Base-by-base conservation (phyloP, 169 alveolate genomes). In the Theileria parva region DNA sequence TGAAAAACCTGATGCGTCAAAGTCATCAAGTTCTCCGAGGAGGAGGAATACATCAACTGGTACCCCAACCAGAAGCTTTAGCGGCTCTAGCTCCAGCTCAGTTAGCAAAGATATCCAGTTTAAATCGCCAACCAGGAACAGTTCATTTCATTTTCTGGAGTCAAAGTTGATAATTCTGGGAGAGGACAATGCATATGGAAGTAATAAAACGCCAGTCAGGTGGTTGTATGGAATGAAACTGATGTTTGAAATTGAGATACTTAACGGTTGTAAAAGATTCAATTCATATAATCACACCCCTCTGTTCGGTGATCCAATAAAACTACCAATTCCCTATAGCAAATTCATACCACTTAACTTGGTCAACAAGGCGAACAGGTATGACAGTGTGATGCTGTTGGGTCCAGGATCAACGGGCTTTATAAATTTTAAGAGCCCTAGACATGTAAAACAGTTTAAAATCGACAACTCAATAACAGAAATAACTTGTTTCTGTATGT, bases 181-280 rank as follows among this genome's bases (percentile, higher is more conserved):
- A 55, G 61, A 27, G 28, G 75, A 79, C 5, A 68, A 28, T 23
- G 25, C 21, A 37, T 61, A 19, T 11, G 65, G 30, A 7, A 15
- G 23, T 34, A 77, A 71, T 34, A 57, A 23, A 6, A 27, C 9
- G 7, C 69, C 86, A 0, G 80, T 39, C 51, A 25, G 73, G 12
- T 83, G 89, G 86, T 59, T 72, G 50, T 83, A 67, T 32, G 89
- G 89, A 30, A 67, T 83, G 48, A 69, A 78, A 27, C 75, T 83
- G 60, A 75, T 63, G 65, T 83, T 83, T 73, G 89, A 83, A 48
- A 74, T 83, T 48, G 89, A 83, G 50, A 50, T 50, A 21, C 37
- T 21, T 11, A 63, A 55, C 32, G 80, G 77, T 28, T 59, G 64
- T 15, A 75, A 81, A 48, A 53, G 48, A 17, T 83, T 83, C 39